phyloP scores from a whole-genome alignment of 441 rosid genomes.

The Macaranga tanarius region DNA sequence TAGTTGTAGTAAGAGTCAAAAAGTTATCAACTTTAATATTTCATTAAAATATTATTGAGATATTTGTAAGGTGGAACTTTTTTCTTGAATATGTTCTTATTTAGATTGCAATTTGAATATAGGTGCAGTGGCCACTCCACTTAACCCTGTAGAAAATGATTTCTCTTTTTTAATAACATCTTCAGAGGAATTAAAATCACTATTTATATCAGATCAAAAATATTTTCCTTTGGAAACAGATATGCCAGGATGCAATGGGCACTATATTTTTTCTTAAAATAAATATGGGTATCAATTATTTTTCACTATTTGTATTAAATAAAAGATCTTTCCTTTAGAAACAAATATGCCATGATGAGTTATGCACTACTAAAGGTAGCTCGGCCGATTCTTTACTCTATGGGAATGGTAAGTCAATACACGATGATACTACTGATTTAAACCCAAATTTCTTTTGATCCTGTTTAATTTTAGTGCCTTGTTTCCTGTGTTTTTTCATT shows the following conservation, averaged over 20 bases:
- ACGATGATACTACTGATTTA: background rate
- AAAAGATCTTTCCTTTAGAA: background rate
- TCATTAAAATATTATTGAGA: background rate
- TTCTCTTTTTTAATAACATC: constrained; percentile 38
- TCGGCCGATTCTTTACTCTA: constrained; percentile 53
- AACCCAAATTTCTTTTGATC: background rate
- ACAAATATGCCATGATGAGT: constrained; percentile 56
- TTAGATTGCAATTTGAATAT: constrained; percentile 17
- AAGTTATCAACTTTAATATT: constrained; percentile 14
- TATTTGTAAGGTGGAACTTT: background rate
- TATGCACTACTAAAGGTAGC: constrained; percentile 47
- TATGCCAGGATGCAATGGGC: constrained; percentile 57
- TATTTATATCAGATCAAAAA: constrained; percentile 2
- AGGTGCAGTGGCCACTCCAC: constrained; percentile 63
- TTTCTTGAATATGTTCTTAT: background rate
- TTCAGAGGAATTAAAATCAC: constrained; percentile 35
- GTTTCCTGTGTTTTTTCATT: too few relatives aligned
- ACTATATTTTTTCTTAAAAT: too few relatives aligned
- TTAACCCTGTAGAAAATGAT: constrained; percentile 38
- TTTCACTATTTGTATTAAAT: background rate
- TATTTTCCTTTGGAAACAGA: constrained; percentile 25
- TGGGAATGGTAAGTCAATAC: constrained; percentile 55
- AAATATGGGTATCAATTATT: background rate
- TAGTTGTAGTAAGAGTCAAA: background rate
- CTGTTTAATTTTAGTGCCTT: too few relatives aligned